Conservation (phyloP, 73 alveolate genomes). For the Stentor coeruleus region DNA sequence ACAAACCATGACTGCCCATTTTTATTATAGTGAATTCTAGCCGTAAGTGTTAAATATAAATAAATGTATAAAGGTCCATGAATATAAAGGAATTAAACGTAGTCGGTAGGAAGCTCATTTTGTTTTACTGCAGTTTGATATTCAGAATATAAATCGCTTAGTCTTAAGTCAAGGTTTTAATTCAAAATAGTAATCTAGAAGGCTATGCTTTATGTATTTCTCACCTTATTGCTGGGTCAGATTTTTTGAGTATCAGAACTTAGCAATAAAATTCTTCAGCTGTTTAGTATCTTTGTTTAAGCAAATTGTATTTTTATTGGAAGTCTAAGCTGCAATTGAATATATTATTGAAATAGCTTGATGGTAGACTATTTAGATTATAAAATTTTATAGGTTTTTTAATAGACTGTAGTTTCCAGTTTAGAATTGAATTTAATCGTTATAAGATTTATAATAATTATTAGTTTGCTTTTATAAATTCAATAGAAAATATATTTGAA, state of each 20-base stretch:
- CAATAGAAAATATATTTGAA: neutral
- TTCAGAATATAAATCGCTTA: neutral
- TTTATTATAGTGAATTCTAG: neutral
- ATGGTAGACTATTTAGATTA: neutral
- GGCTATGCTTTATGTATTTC: neutral
- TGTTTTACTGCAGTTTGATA: neutral
- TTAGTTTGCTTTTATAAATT: neutral
- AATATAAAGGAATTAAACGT: too few species aligned
- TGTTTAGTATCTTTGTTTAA: neutral
- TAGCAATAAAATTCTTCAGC: neutral
- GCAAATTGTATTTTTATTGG: neutral
- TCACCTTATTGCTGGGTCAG: slow-evolving; percentile 21
- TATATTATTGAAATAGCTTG: neutral
- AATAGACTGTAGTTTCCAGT: neutral
- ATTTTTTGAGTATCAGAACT: neutral
- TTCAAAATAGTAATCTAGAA: neutral
- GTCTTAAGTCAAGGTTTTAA: too few species aligned
- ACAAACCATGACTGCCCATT: too few species aligned
- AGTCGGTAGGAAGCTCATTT: neutral
- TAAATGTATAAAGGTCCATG: too few species aligned
- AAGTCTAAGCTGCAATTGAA: neutral
- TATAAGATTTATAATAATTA: neutral
- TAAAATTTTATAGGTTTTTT: neutral
- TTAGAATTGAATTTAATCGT: neutral
- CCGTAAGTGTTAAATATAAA: neutral